Percentiles rank a stretch among this genome's conserved stretches.
Evolutionary conservation across 768 basidiomycete species (phyloP).

Genomic region (Cyclocybe cylindracea): DNA sequence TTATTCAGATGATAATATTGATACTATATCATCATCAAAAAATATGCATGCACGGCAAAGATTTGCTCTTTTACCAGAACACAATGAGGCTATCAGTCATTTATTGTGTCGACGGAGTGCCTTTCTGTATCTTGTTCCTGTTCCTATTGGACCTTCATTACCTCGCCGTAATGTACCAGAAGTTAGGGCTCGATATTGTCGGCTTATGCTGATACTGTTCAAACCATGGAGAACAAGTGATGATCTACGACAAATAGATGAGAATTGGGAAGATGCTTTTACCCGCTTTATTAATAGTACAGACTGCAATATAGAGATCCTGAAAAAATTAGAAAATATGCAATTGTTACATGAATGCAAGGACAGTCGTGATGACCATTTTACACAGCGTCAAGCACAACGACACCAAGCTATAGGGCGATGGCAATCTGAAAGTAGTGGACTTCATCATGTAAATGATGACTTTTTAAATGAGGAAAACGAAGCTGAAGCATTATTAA

Average conservation of each 20-base stretch:
- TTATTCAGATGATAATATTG: too few relatives aligned
- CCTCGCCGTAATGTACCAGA: slow-evolving; percentile 28
- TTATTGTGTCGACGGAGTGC: slow-evolving; percentile 6
- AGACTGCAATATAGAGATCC: slow-evolving; percentile 3
- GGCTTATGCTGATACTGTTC: slow-evolving; percentile 42
- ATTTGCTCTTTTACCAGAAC: too few relatives aligned
- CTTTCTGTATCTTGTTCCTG: slow-evolving; percentile 21
- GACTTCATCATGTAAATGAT: too few relatives aligned
- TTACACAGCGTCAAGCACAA: too few relatives aligned
- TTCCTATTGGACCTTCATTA: slow-evolving; percentile 34
- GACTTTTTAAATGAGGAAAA: too few relatives aligned
- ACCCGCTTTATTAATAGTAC: slow-evolving; percentile 8
- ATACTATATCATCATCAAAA: not conserved
- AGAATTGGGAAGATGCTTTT: slow-evolving; percentile 33
- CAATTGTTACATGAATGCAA: slow-evolving; percentile 41
- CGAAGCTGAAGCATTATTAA: too few relatives aligned
- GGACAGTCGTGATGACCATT: slow-evolving; percentile 33
- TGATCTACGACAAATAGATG: slow-evolving; percentile 20
- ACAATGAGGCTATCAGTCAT: slow-evolving; percentile 22
- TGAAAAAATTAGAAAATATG: slow-evolving; percentile 45
- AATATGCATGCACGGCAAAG: too few relatives aligned
- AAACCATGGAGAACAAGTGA: slow-evolving; percentile 35
- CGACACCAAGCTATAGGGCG: too few relatives aligned
- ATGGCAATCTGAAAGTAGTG: too few relatives aligned
- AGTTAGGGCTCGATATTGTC: slow-evolving; percentile 21